Conservation (phyloP, 257 asterid species). For the Henckelia pumila region DNA sequence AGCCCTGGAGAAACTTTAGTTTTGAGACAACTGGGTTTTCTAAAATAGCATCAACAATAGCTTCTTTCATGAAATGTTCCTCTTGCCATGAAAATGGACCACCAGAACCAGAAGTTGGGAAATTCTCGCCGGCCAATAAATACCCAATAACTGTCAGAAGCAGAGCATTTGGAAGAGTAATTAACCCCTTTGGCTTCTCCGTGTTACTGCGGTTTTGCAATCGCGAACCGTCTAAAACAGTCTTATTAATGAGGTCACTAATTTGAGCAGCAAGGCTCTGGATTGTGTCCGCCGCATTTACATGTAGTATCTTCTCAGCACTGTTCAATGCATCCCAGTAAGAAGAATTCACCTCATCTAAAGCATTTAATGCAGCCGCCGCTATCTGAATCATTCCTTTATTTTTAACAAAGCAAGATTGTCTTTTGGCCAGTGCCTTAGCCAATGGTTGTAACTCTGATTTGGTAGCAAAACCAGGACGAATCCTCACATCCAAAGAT, state of each 20-base stretch:
- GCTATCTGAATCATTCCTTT: slow-evolving; percentile 90
- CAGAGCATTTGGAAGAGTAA: slow-evolving; percentile 76
- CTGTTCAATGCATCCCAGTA: slow-evolving; percentile 89
- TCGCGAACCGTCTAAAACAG: slow-evolving; percentile 56
- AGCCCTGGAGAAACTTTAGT: slow-evolving; percentile 74
- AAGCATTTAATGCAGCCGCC: slow-evolving; percentile 62
- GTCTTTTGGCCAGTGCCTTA: slow-evolving; percentile 64
- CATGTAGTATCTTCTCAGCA: slow-evolving; percentile 89
- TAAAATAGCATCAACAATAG: slow-evolving; percentile 82
- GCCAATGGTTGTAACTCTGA: slow-evolving; percentile 61
- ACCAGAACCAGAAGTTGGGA: slow-evolving; percentile 84
- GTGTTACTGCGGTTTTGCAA: slow-evolving; percentile 30
- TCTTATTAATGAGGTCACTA: slow-evolving; percentile 84
- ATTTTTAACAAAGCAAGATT: slow-evolving; percentile 57
- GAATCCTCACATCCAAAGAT: slow-evolving; percentile 46
- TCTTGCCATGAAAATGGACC: slow-evolving; percentile 99
- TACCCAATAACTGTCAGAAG: slow-evolving; percentile 75
- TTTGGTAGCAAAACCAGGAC: slow-evolving; percentile 70
- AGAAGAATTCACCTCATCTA: slow-evolving; percentile 61
- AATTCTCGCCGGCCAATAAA: slow-evolving; percentile 88
- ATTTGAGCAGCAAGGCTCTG: slow-evolving; percentile 98
- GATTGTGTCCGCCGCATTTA: slow-evolving; percentile 88
- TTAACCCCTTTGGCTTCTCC: slow-evolving; percentile 52
- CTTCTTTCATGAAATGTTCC: slow-evolving; percentile 97
- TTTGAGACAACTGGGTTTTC: slow-evolving; percentile 65